Percentiles rank a stretch among this genome's conserved stretches.
These are phyloP conservation scores for Dothideomycetes sp. DNA, from an alignment of 2,329 filamentous ascomycete genomes.

Conservation along the genomic window DNA sequence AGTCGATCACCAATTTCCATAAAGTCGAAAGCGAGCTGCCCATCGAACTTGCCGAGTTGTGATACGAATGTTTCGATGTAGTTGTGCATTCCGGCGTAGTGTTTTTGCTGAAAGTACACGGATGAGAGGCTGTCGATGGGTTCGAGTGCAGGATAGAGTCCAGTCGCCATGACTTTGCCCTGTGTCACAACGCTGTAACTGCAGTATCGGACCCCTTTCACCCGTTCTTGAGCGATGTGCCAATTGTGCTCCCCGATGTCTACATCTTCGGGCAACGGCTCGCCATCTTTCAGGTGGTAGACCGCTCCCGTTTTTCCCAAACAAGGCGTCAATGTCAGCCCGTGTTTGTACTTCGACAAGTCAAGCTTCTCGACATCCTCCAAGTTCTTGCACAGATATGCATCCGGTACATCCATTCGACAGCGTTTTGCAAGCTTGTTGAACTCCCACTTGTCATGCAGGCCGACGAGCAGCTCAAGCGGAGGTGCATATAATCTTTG, in stretches of 20 bases:
- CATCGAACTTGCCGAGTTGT: slow-evolving; percentile 9
- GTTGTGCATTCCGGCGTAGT: slow-evolving; percentile 13
- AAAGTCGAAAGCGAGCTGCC: slow-evolving; percentile 21
- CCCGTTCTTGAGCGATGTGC: slow-evolving; percentile 21
- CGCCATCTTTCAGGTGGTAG: slow-evolving; percentile 10
- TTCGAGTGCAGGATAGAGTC: slow-evolving; percentile 19
- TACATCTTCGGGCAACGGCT: slow-evolving; percentile 11
- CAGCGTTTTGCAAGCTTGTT: slow-evolving; percentile 13
- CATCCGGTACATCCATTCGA: slow-evolving; percentile 16
- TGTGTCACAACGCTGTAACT: slow-evolving; percentile 18
- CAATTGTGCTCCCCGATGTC: slow-evolving; percentile 11
- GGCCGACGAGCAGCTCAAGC: slow-evolving; percentile 15
- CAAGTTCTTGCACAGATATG: slow-evolving; percentile 16
- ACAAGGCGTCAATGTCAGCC: slow-evolving; percentile 19
- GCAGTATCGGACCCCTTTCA: slow-evolving; percentile 19
- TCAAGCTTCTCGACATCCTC: slow-evolving; percentile 11
- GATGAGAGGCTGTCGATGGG: slow-evolving; percentile 19
- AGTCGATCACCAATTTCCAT: slow-evolving; percentile 15
- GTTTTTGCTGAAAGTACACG: slow-evolving; percentile 17
- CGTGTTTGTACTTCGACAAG: slow-evolving; percentile 13
- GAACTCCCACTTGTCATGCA: slow-evolving; percentile 23
- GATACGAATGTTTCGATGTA: slow-evolving; percentile 16
- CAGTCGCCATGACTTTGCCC: slow-evolving; percentile 17
- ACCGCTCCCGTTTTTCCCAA: slow-evolving; percentile 17
- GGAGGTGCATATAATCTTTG: slow-evolving; percentile 17